phyloP scores from a whole-genome alignment of 768 basidiomycete genomes.

The Lentinula detonsa region DNA sequence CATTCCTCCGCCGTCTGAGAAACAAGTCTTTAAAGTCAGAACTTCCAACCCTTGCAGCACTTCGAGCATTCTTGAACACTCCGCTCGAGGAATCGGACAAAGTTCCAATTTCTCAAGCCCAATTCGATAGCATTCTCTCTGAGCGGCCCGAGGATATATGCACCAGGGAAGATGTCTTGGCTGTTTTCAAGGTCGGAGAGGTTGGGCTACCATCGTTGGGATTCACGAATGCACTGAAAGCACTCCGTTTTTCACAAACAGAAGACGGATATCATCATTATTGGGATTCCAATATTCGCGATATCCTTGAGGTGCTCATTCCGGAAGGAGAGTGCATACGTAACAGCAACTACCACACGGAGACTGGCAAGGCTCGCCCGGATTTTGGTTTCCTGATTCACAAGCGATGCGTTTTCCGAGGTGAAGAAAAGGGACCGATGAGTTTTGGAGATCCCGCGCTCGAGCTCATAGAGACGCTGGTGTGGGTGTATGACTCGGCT shows the following conservation, averaged over 20 bases:
- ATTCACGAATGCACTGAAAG: not conserved
- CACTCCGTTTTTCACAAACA: conserved; percentile 9
- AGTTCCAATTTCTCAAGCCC: not conserved
- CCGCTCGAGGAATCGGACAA: not conserved
- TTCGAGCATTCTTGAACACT: not conserved
- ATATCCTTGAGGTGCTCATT: conserved; percentile 14
- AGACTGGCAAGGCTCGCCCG: conserved; percentile 13
- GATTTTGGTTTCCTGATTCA: conserved; percentile 14
- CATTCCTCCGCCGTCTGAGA: not conserved
- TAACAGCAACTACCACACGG: conserved; percentile 12
- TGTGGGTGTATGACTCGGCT: conserved; percentile 17
- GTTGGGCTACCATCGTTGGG: not conserved
- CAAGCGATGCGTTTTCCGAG: conserved; percentile 16
- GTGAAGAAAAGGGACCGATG: conserved; percentile 16
- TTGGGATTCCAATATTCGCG: conserved; percentile 20
- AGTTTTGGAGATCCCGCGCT: conserved; percentile 12
- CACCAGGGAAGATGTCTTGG: not conserved
- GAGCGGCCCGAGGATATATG: not conserved
- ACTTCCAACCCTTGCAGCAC: not conserved
- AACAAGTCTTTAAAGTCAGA: not conserved
- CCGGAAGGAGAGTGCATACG: conserved; percentile 14
- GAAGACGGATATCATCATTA: conserved; percentile 11
- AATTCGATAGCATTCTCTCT: not conserved
- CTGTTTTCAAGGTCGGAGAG: not conserved
- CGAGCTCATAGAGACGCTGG: conserved; percentile 14